Conservation (phyloP, 2,329 filamentous ascomycete genomes). For the Sporothrix curviconia region DNA sequence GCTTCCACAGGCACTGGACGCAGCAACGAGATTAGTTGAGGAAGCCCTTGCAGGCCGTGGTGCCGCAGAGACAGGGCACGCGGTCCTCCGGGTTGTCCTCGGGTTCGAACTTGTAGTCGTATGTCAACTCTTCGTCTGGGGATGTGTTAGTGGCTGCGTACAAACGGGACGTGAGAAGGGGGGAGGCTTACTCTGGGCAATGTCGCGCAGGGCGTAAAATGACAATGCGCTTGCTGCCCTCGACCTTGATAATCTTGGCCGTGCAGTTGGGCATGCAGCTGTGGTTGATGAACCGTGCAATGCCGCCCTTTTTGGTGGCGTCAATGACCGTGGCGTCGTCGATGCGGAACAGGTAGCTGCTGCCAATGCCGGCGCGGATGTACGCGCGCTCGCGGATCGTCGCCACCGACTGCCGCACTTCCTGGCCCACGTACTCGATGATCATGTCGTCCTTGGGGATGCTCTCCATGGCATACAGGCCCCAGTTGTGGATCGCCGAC, state of each 20-base stretch:
- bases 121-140: constrained; percentile 94
- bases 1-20: not conserved
- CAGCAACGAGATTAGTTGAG: constrained; percentile 62
- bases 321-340: constrained; percentile 97
- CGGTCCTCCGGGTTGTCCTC: constrained; percentile 92
- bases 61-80: constrained; percentile 95
- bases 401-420: constrained; percentile 94
- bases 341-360: constrained; percentile 95
- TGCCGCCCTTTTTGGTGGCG: constrained; percentile 96
- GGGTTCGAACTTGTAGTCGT: constrained; percentile 99
- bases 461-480: constrained; percentile 93
- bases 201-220: constrained; percentile 96
- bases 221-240: constrained; percentile 96
- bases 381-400: constrained; percentile 90
- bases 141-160: constrained; percentile 14
- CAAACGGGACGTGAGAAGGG: too few species aligned
- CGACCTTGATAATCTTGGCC: constrained; percentile 98
- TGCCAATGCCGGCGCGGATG: constrained; percentile 92
- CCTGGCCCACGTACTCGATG: constrained; percentile 98
- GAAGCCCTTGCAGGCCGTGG: constrained; percentile 94
- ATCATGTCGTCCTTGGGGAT: constrained; percentile 99
- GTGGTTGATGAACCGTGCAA: constrained; percentile 97
- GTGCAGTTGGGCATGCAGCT: constrained; percentile 98
- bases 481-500: constrained; percentile 98
- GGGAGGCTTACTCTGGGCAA: constrained; percentile 88